phyloP scores from a whole-genome alignment of 371 early-diverging fungal genomes.

The Mortierella sp. region DNA sequence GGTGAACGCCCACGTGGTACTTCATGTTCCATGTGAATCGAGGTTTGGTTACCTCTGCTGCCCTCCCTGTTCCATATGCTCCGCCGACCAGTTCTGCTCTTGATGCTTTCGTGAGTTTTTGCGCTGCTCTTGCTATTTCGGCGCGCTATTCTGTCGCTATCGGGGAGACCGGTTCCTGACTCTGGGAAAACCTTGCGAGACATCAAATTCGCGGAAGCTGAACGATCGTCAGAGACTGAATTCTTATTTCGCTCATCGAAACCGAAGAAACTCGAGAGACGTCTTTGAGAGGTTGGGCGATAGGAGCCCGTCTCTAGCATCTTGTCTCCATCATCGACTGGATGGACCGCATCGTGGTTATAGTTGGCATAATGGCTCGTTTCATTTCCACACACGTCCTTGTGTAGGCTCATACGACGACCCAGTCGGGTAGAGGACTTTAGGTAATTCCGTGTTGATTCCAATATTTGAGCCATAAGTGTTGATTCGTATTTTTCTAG shows the following conservation, averaged over 20 bases:
- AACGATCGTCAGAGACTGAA: not conserved
- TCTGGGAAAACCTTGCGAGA: not conserved
- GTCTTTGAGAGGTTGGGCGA: slow-evolving; percentile 9
- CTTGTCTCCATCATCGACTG: not conserved
- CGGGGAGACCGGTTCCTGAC: slow-evolving; percentile 12
- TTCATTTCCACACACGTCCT: slow-evolving; percentile 34
- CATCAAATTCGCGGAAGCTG: not conserved
- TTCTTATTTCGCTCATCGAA: slow-evolving; percentile 9
- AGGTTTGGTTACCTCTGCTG: slow-evolving; percentile 6
- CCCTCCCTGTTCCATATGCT: not conserved
- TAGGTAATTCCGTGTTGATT: slow-evolving; percentile 45
- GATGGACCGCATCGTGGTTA: not conserved
- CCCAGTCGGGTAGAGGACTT: slow-evolving; percentile 40
- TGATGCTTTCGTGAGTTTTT: slow-evolving; percentile 9
- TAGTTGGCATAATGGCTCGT: slow-evolving; percentile 11
- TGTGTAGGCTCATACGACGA: slow-evolving; percentile 43
- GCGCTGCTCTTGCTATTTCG: slow-evolving; percentile 35
- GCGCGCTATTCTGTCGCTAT: not conserved
- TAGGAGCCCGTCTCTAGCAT: not conserved
- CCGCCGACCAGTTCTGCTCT: not conserved
- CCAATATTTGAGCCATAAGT: slow-evolving; percentile 42
- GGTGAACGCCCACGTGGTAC: slow-evolving; percentile 46
- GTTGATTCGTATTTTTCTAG: slow-evolving; percentile 17
- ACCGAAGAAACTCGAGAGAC: slow-evolving; percentile 24
- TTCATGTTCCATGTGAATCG: slow-evolving; percentile 37